phyloP scores from a whole-genome alignment of 192 early-diverging fungal species.

The Allomyces macrogynus region DNA sequence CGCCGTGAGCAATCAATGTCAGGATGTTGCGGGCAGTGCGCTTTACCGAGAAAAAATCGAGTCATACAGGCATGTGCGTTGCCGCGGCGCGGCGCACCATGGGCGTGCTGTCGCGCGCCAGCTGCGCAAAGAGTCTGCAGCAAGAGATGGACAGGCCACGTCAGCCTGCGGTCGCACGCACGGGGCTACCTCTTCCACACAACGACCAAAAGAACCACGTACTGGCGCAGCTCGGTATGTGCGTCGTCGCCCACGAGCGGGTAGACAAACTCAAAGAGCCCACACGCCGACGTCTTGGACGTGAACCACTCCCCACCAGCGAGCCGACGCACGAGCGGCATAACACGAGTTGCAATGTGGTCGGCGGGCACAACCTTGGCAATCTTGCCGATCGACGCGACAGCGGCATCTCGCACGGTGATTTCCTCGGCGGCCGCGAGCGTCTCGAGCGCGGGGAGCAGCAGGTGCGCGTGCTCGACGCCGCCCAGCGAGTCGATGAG shows the following conservation, averaged over 20 bases:
- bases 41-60: background rate
- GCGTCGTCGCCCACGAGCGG: no score
- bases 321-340: slow-evolving; percentile 80
- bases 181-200: no score
- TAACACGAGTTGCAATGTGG: slow-evolving; percentile 72
- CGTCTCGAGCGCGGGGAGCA: slow-evolving; percentile 82
- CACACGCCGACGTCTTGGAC: slow-evolving; percentile 77
- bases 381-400: slow-evolving; percentile 79
- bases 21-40: no score
- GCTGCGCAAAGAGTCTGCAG: slow-evolving; percentile 46
- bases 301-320: slow-evolving; percentile 96
- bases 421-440: slow-evolving; percentile 94
- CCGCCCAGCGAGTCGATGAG: slow-evolving; percentile 93
- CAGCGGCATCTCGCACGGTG: slow-evolving; percentile 78
- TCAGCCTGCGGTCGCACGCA: no score
- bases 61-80: slow-evolving; percentile 50
- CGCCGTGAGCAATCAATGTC: no score
- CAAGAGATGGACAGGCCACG: no score
- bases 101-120: slow-evolving; percentile 84
- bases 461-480: slow-evolving; percentile 56
- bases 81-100: slow-evolving; percentile 95
- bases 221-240: background rate
- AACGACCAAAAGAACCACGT: no score
- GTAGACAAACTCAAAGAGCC: slow-evolving; percentile 77
- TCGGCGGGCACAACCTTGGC: slow-evolving; percentile 42